phyloP scores from a whole-genome alignment of 768 basidiomycete species.

The Imleria badia region DNA sequence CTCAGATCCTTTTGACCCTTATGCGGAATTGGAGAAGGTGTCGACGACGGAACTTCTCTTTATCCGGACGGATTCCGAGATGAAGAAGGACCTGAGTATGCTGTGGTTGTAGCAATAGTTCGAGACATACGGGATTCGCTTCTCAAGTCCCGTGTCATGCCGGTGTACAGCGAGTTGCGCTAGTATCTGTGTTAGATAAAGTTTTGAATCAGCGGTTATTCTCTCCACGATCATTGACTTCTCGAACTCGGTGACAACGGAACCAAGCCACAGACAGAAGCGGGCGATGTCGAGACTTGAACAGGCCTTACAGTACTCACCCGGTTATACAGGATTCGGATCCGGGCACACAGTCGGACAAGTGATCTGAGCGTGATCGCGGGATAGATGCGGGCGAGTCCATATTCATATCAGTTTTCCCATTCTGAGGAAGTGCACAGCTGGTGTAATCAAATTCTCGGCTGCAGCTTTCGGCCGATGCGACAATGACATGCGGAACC shows the following conservation, averaged over 20 bases:
- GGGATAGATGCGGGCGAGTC: background rate
- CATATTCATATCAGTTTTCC: background rate
- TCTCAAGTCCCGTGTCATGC: no score
- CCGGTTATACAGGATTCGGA: background rate
- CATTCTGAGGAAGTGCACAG: background rate
- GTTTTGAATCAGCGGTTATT: no score
- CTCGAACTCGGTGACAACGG: background rate
- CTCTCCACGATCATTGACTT: no score
- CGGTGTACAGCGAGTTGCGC: no score
- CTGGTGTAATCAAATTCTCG: background rate
- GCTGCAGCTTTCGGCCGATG: background rate
- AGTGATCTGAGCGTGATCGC: no score
- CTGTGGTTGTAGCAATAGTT: constrained; percentile 24
- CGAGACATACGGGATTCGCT: no score
- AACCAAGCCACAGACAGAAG: no score
- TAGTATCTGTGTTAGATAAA: no score
- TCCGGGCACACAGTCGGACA: no score
- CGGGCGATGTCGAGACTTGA: no score
- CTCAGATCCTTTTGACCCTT: constrained; percentile 31
- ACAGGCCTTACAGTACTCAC: no score
- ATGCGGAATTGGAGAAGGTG: constrained; percentile 27
- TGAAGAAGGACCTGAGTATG: constrained; percentile 12
- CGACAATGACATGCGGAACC: no score
- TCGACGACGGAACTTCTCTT: constrained; percentile 29
- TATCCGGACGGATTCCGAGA: constrained; percentile 16